Percentiles rank a stretch among this genome's conserved stretches.
Evolutionary conservation across 331 rosid species (phyloP).

Genomic region (Prunus yedoensis): DNA sequence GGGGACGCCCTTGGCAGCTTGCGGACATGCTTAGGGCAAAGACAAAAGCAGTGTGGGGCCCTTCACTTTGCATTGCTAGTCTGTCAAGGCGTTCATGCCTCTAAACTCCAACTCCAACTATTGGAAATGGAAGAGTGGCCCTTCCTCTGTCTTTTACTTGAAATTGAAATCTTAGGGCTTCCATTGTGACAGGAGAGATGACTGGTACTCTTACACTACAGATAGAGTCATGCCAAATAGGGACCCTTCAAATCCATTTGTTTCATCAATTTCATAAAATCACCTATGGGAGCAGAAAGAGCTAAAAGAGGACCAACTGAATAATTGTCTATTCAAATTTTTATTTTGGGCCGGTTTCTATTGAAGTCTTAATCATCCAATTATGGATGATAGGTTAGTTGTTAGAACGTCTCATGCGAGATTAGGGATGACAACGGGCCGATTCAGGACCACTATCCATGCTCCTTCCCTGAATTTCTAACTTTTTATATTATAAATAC

Average conservation of each 20-base stretch:
- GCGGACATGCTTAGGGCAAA: neutral
- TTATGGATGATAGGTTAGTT: no score
- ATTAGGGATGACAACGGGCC: no score
- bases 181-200: neutral
- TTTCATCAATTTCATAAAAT: neutral
- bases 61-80: neutral
- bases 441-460: no score
- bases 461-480: no score
- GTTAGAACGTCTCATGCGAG: no score
- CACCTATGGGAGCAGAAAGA: neutral
- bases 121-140: neutral
- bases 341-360: no score
- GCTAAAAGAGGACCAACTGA: no score
- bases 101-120: no score
- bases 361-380: no score
- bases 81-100: neutral
- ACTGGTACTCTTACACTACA: neutral
- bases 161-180: no score
- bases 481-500: no score
- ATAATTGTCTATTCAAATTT: no score
- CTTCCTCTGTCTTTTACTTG: neutral
- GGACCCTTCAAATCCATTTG: neutral
- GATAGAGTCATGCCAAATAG: neutral
- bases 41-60: neutral
- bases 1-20: neutral